These are phyloP conservation scores for Entomortierella chlamydospora DNA, from an alignment of 192 early-diverging fungal species.

Conservation along the genomic window DNA sequence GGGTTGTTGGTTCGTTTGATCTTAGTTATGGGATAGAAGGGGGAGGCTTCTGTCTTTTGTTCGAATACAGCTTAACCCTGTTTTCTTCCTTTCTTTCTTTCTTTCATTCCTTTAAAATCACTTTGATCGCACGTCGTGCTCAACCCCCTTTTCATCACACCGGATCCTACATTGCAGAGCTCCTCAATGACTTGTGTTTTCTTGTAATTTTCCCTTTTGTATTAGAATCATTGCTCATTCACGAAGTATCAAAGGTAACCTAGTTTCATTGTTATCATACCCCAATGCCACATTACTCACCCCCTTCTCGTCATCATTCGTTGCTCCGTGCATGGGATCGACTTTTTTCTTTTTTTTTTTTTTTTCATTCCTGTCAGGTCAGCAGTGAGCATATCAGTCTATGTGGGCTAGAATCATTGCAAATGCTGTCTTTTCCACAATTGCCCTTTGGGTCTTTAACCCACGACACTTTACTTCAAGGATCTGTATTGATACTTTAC, in stretches of 20 bases:
- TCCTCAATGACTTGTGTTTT: background rate
- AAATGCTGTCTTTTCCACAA: too few relatives aligned
- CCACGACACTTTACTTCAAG: too few relatives aligned
- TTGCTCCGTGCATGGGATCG: background rate
- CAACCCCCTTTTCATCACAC: constrained; percentile 10
- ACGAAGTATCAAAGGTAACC: background rate
- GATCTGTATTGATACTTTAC: too few relatives aligned
- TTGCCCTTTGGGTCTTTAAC: too few relatives aligned
- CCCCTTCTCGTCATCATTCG: background rate
- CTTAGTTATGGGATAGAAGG: background rate
- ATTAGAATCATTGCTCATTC: background rate
- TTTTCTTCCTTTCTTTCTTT: background rate
- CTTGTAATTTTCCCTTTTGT: background rate
- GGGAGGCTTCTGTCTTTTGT: background rate
- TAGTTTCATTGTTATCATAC: background rate
- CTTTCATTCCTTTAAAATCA: constrained; percentile 2
- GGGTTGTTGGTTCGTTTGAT: background rate
- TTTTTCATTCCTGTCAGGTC: background rate
- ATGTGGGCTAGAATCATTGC: background rate
- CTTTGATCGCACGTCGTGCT: background rate
- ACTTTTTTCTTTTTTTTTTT: background rate
- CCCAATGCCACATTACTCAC: background rate
- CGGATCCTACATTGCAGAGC: constrained; percentile 1
- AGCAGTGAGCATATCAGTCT: background rate
- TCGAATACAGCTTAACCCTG: background rate